Evolutionary conservation across 1,139 yeast genomes (phyloP).

Genomic region (Wickerhamomyces sp.): DNA sequence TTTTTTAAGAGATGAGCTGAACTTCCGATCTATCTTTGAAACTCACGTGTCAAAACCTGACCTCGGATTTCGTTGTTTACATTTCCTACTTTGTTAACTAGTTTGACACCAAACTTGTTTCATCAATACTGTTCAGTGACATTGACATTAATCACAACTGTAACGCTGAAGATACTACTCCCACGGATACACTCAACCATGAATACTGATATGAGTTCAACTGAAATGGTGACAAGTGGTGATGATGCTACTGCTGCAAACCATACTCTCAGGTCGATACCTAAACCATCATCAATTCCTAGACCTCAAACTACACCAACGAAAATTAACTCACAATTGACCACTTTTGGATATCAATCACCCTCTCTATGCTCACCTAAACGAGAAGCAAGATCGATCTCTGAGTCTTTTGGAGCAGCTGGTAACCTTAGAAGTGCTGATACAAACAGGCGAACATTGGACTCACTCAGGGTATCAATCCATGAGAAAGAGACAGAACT

Average conservation of each 20-base stretch:
- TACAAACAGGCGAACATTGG: constrained; percentile 5
- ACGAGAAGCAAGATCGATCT: too few species aligned
- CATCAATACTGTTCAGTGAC: too few species aligned
- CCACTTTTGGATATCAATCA: constrained; percentile 11
- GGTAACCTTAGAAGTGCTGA: not conserved
- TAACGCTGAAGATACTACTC: too few species aligned
- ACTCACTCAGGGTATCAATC: constrained; percentile 5
- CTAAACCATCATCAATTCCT: constrained; percentile 17
- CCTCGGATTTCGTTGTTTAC: not conserved
- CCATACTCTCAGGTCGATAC: not conserved
- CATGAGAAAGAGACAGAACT: constrained; percentile 19
- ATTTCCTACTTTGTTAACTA: not conserved
- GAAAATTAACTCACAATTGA: constrained; percentile 10
- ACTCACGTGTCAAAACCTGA: not conserved
- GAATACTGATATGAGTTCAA: too few species aligned
- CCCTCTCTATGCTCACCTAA: constrained; percentile 6
- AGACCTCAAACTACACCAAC: constrained; percentile 17
- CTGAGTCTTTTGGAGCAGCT: not conserved
- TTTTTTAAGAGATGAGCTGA: not conserved
- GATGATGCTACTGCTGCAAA: not conserved
- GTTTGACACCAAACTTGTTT: too few species aligned
- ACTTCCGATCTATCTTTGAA: too few species aligned
- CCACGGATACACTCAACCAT: too few species aligned
- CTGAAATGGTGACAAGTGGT: too few species aligned
- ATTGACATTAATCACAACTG: too few species aligned